Base-by-base conservation (phyloP, 108 stramenopile species). In the Licmophora abbreviata region DNA sequence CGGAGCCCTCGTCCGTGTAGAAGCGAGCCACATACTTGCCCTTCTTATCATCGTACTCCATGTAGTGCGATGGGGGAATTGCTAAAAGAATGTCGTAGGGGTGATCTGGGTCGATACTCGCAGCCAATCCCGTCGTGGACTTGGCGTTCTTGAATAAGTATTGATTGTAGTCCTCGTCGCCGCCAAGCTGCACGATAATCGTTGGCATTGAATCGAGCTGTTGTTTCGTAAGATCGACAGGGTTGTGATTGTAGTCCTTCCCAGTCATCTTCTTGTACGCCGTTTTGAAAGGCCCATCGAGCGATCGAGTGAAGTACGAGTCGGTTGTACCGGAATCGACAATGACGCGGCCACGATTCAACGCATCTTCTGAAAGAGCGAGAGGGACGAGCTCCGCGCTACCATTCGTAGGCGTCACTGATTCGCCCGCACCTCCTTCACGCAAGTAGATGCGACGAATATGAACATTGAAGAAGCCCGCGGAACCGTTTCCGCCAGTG, bases 281-380 rank as follows among this genome's bases (percentile, higher is more conserved):
- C 6, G 24, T 20, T 9, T 51, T 40, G 35, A 79, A 71, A 11
- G 20, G 44, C 1, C 9, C 10, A 14, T 41, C 29, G 15, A 79
- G 47, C 11, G 28, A 35, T 31, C 17, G 27, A 23, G 64, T 68
- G 26, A 85, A 67, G 50, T 91, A 89, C 9, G 89, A 86, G 59
- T 88, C 88, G 18, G 93, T 94, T 1, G 93, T 89, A 23, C 93
- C 93, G 44, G 54, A 59, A 64, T 94, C 93, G 14, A 94, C 82
- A 58, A 94, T 89, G 46, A 78, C 74, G 18, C 69, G 75, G 15
- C 54, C 48, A 8, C 30, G 29, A 38, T 65, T 70, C 25, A 74
- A 23, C 31, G n/a, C 15, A 3, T 27, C 17, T 47, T 51, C 42
- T 51, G 62, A 45, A 0, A 22, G 18, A 14, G 27, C 21, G 27